Conservation (phyloP, 441 rosid species). For the Mallotus repandus region DNA sequence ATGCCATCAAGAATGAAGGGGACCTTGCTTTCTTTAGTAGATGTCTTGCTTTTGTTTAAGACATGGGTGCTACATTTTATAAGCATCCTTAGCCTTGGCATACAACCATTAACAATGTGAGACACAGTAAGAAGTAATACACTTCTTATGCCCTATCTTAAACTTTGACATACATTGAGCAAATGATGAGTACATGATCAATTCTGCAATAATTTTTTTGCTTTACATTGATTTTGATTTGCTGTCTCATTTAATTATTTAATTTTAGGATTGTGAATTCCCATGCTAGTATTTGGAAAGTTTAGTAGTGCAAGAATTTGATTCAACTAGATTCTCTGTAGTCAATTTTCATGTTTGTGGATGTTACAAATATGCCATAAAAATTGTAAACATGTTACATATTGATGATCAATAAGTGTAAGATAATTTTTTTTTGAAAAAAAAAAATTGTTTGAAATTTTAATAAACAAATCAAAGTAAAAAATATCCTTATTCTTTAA, state of each 20-base stretch:
- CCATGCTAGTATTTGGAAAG: no score
- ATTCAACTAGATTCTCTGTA: no score
- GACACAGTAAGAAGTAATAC: background rate
- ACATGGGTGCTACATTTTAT: constrained; percentile 88
- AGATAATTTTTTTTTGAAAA: no score
- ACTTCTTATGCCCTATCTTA: background rate
- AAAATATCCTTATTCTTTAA: no score
- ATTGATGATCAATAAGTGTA: no score
- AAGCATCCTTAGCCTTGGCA: constrained; percentile 78
- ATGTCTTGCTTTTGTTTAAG: constrained; percentile 84
- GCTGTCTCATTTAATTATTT: background rate
- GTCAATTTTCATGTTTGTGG: no score
- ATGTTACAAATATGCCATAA: no score
- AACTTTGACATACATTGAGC: background rate
- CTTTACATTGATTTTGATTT: background rate
- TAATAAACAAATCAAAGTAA: no score
- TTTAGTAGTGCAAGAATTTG: no score
- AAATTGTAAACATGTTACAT: no score
- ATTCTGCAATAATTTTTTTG: background rate
- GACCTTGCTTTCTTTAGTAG: constrained; percentile 68
- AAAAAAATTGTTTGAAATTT: no score
- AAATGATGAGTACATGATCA: background rate
- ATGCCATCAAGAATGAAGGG: constrained; percentile 98
- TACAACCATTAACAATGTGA: constrained; percentile 21
- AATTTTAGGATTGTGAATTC: no score